Percentiles rank a stretch among this genome's conserved stretches.
Evolutionary conservation across 2,329 filamentous ascomycete genomes (phyloP).

Genomic region (Xenosphaeropsis pyriputrescens): DNA sequence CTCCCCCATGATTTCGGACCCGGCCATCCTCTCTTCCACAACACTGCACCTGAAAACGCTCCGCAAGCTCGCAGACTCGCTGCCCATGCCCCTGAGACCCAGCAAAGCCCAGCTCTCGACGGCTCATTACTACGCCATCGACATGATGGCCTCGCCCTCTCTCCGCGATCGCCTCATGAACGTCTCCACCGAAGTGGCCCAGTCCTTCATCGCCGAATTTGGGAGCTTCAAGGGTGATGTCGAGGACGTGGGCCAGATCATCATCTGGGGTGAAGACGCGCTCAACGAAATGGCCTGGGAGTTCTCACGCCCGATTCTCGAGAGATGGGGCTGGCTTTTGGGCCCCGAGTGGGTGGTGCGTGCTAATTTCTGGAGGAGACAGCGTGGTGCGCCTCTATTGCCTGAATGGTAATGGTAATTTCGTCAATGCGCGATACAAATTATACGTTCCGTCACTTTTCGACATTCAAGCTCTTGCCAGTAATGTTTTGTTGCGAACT

Average conservation of each 20-base stretch:
- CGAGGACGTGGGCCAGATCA: constrained; percentile 22
- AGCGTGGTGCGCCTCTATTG: constrained; percentile 20
- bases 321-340: constrained; percentile 24
- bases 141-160: constrained; percentile 23
- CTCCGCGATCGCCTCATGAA: constrained; percentile 23
- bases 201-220: constrained; percentile 21
- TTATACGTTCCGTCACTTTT: too few species aligned
- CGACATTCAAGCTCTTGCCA: too few species aligned
- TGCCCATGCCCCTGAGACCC: constrained; percentile 21
- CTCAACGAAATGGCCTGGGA: constrained; percentile 26
- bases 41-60: constrained; percentile 18
- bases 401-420: constrained; percentile 15
- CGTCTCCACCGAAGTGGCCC: constrained; percentile 19
- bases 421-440: neutral
- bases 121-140: constrained; percentile 25
- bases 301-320: constrained; percentile 22
- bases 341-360: constrained; percentile 21
- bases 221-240: constrained; percentile 20
- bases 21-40: constrained; percentile 17
- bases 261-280: constrained; percentile 26
- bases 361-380: constrained; percentile 25
- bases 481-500: too few species aligned
- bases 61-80: constrained; percentile 14
- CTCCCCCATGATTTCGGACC: constrained; percentile 19
- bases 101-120: constrained; percentile 23